phyloP scores from a whole-genome alignment of 768 basidiomycete genomes.

The Pleurotus salmoneostramineus region DNA sequence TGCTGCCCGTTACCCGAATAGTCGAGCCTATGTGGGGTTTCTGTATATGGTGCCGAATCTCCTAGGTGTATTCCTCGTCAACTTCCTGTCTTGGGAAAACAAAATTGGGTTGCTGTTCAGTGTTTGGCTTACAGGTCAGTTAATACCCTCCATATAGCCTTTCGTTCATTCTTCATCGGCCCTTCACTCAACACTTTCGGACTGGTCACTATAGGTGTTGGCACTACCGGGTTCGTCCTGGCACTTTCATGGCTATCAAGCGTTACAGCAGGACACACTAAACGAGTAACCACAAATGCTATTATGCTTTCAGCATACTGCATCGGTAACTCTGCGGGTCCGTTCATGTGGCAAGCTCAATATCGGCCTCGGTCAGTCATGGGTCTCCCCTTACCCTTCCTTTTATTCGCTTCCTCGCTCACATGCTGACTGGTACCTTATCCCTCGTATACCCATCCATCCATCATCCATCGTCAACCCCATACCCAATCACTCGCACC shows the following conservation, averaged over 20 bases:
- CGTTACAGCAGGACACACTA: constrained; percentile 71
- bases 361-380: constrained; percentile 57
- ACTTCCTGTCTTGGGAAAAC: constrained; percentile 60
- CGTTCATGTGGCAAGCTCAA: constrained; percentile 73
- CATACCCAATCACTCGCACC: too few relatives aligned
- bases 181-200: neutral
- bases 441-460: too few relatives aligned
- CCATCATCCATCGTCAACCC: too few relatives aligned
- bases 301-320: constrained; percentile 71
- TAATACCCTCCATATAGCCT: neutral
- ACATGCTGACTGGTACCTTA: too few relatives aligned
- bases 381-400: too few relatives aligned
- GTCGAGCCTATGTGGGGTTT: constrained; percentile 60
- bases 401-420: neutral
- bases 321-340: constrained; percentile 62
- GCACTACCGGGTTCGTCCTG: constrained; percentile 56
- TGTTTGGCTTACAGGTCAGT: constrained; percentile 5
- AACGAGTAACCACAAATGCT: constrained; percentile 66
- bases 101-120: constrained; percentile 61
- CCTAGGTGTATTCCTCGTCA: constrained; percentile 57
- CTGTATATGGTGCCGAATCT: constrained; percentile 64
- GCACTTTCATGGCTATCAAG: constrained; percentile 60
- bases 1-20: constrained; percentile 51
- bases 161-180: neutral
- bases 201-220: constrained; percentile 30